Evolutionary conservation across 306 rosid genomes (phyloP).

Genomic region (Trifolium subterraneum): DNA sequence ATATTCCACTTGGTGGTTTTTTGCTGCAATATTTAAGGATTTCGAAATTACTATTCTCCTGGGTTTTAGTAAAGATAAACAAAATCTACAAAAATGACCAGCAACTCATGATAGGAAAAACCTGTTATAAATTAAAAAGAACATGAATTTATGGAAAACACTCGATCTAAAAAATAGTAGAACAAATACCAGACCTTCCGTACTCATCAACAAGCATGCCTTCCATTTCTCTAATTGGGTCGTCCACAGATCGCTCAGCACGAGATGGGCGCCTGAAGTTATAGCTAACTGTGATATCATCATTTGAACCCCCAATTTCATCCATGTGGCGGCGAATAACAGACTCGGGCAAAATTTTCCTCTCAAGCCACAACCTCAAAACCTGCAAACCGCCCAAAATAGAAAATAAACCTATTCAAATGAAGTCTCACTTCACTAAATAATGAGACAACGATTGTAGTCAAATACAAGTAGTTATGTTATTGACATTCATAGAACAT

Average conservation of each 20-base stretch:
- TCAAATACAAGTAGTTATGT: constrained; percentile 30
- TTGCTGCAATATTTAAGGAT: constrained; percentile 10
- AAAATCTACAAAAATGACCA: constrained; percentile 11
- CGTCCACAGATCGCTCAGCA: constrained; percentile 95
- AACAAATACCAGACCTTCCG: constrained; percentile 75
- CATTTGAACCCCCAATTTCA: constrained; percentile 88
- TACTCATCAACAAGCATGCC: constrained; percentile 99
- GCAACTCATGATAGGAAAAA: constrained; percentile 4
- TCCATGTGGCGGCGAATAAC: constrained; percentile 88
- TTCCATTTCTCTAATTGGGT: constrained; percentile 99
- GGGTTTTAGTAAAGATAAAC: constrained; percentile 10
- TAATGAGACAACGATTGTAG: not conserved
- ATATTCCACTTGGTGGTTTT: not conserved
- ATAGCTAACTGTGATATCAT: constrained; percentile 69
- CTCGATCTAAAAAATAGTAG: not conserved
- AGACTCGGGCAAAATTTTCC: constrained; percentile 89
- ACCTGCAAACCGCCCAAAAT: constrained; percentile 61
- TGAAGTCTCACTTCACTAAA: constrained; percentile 18
- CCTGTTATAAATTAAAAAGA: not conserved
- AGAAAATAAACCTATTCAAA: constrained; percentile 17
- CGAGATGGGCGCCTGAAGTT: constrained; percentile 93
- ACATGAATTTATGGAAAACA: not conserved
- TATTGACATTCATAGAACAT: constrained; percentile 28
- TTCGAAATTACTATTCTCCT: constrained; percentile 4
- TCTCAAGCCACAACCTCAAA: constrained; percentile 95